Conservation (phyloP, 2,329 filamentous ascomycete genomes). For the Fusarium redolens region DNA sequence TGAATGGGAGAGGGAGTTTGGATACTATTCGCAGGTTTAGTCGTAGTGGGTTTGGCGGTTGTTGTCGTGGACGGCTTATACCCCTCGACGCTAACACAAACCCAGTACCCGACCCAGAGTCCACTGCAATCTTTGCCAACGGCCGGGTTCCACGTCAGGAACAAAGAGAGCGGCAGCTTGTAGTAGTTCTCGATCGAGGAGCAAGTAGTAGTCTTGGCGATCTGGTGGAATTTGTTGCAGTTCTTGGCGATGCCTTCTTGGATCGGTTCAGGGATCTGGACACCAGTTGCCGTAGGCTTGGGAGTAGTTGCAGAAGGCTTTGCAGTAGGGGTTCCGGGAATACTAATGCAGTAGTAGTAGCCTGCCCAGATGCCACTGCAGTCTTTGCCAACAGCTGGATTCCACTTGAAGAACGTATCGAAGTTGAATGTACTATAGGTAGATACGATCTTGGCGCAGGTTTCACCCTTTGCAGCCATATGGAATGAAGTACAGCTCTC, state of each 20-base stretch:
- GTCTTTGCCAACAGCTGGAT: background rate
- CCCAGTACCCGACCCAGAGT: background rate
- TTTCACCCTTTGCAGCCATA: background rate
- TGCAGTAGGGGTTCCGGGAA: background rate
- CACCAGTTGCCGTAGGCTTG: background rate
- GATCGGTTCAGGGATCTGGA: background rate
- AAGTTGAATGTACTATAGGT: background rate
- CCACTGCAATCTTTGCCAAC: background rate
- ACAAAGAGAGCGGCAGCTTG: background rate
- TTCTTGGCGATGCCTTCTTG: slow-evolving; percentile 46
- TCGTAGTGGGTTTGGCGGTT: background rate
- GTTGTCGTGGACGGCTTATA: background rate
- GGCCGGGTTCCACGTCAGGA: background rate
- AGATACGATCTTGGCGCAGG: background rate
- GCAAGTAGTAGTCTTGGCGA: slow-evolving; percentile 42
- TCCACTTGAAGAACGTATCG: background rate
- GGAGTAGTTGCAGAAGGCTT: background rate
- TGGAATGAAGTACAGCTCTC: background rate
- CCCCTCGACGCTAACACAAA: background rate
- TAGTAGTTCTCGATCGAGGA: slow-evolving; percentile 32
- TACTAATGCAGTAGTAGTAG: background rate
- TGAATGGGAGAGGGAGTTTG: too few relatives aligned
- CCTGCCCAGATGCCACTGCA: background rate
- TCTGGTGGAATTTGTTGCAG: slow-evolving; percentile 46
- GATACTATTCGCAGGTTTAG: background rate